Conservation (phyloP, 371 early-diverging fungal genomes). For the Lichtheimia ramosa region DNA sequence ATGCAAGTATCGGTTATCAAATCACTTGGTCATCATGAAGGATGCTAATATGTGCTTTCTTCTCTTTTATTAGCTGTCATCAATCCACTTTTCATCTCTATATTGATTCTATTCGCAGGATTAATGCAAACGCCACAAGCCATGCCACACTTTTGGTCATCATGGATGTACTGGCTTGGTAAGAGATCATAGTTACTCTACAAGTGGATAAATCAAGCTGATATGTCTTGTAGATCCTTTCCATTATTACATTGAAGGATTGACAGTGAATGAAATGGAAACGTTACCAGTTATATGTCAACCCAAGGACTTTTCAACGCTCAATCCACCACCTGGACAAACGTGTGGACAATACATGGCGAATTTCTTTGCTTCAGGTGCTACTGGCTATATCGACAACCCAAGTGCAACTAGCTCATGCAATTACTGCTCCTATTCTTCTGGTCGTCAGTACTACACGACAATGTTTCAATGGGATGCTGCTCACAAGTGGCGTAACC, state of each 20-base stretch:
- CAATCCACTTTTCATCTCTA: constrained; percentile 71
- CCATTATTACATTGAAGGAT: constrained; percentile 74
- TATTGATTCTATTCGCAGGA: constrained; percentile 74
- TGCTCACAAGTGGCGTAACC: constrained; percentile 65
- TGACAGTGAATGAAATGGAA: constrained; percentile 69
- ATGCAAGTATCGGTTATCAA: constrained; percentile 23
- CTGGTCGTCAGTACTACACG: constrained; percentile 62
- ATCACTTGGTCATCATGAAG: background rate
- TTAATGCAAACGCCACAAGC: constrained; percentile 62
- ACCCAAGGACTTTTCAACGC: constrained; percentile 40
- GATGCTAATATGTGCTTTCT: background rate
- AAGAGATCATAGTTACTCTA: background rate
- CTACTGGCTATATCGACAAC: constrained; percentile 59
- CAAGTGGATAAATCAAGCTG: background rate
- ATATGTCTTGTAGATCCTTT: constrained; percentile 42
- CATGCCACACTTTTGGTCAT: constrained; percentile 77
- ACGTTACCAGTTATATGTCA: constrained; percentile 53
- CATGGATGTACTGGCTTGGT: constrained; percentile 82
- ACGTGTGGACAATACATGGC: constrained; percentile 67
- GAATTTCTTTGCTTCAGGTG: constrained; percentile 48
- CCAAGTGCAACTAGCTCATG: constrained; percentile 52
- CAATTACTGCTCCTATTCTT: constrained; percentile 63
- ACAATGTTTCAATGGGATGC: constrained; percentile 57
- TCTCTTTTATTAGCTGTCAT: constrained; percentile 38
- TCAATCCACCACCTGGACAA: constrained; percentile 62